Base-by-base conservation (phyloP, 768 basidiomycete species). In the Boletus vermiculosoides region DNA sequence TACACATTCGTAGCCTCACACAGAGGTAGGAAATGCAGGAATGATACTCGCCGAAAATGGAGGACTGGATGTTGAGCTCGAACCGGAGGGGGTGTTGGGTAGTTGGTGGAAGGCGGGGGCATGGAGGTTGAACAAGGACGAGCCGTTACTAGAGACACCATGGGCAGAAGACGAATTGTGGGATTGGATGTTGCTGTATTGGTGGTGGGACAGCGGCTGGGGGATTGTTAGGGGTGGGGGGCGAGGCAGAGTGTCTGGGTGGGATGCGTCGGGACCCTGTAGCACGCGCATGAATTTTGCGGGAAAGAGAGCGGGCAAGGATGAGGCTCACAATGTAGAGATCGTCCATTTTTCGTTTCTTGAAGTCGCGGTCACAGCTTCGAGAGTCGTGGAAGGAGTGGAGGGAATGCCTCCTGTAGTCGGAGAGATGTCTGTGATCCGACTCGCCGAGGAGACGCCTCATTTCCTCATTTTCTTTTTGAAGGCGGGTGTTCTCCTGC, bases 1-100 rank as follows among this genome's bases (percentile, higher is more conserved):
- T 61, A 61, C 83, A 84, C 80, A 78, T 81, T 84, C 81, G 74
- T 71, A 63, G 67, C 57, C 66, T 61, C 65, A 59, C 57, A 33
- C 65, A 59, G 60, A 66, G 63, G 70, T 47, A 54, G 63, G 65
- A 67, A 62, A 64, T 56, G 4, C 62, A 76, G 72, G 76, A 80
- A 78, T 69, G 79, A 80, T 69, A 88, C 90, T 89, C 84, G 83
- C 89, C 87, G 90, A 92, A 78, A 89, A 90, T n/a, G 88, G 86
- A 55, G 87, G 86, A 62, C 85, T 89, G 28, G 86, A 87, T 6
- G 86, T 86, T 23, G 84, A 80, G 66, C 87, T 89, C 20, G 87
- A 88, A 20, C 82, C 84, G 22, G 85, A 86, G 3, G 86, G 86
- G 4, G 87, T 87, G 67, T 85, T 83, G 20, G 86, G 86, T 68